These are phyloP conservation scores for Podila epigama DNA, from an alignment of 192 early-diverging fungal species.

Conservation along the genomic window DNA sequence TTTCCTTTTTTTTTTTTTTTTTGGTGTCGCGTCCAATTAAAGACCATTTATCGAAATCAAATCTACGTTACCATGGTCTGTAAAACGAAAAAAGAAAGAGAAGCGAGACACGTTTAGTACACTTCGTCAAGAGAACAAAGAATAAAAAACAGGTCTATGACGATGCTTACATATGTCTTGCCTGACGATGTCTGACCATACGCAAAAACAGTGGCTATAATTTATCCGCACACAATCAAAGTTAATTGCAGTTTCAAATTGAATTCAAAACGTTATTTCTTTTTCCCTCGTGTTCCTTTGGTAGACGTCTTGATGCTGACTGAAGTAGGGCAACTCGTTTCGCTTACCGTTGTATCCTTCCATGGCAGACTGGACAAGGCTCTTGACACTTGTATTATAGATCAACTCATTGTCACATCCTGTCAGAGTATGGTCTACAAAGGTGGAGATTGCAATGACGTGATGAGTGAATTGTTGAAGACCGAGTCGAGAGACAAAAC, in stretches of 20 bases:
- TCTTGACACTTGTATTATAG: constrained; percentile 41
- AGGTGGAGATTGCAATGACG: not conserved
- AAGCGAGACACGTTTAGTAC: not conserved
- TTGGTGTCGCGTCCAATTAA: not conserved
- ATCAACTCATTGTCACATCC: constrained; percentile 54
- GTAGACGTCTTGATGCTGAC: no score
- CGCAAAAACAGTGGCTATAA: constrained; percentile 90
- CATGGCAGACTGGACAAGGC: constrained; percentile 65
- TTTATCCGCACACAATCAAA: not conserved
- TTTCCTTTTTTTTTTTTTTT: not conserved
- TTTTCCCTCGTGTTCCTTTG: no score
- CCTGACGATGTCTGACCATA: constrained; percentile 98
- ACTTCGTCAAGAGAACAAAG: not conserved
- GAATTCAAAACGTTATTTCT: no score
- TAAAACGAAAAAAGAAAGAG: constrained; percentile 12
- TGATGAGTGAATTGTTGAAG: not conserved
- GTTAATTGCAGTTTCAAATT: no score
- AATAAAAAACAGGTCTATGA: not conserved
- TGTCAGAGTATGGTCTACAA: constrained; percentile 45
- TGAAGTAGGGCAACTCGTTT: no score
- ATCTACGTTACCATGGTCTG: constrained; percentile 57
- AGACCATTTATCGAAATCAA: not conserved
- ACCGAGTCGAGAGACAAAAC: not conserved
- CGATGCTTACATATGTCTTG: constrained; percentile 78
- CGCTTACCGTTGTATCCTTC: constrained; percentile 88